A percentile compares a stretch with the other conserved stretches of the same genome.
These are phyloP conservation scores for Maudiozyma pseudohumilis DNA, from an alignment of 805 yeast genomes.

Conservation along the genomic window DNA sequence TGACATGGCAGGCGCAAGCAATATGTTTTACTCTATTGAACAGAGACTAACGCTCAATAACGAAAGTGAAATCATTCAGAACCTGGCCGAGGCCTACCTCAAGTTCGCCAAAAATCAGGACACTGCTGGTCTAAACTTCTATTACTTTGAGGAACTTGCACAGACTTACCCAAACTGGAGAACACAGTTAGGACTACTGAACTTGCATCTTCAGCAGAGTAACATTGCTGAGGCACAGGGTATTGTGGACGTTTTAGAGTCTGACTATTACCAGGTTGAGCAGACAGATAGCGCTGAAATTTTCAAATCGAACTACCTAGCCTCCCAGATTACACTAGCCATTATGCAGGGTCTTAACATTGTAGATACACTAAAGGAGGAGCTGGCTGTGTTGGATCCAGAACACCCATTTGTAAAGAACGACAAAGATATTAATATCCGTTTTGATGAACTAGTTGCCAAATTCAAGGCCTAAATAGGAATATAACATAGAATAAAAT, in stretches of 20 bases:
- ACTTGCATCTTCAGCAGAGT: constrained; percentile 66
- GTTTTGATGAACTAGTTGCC: constrained; percentile 60
- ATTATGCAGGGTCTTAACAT: constrained; percentile 41
- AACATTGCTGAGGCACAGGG: constrained; percentile 79
- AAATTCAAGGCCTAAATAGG: constrained; percentile 37
- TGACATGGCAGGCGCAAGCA: constrained; percentile 36
- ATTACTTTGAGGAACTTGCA: constrained; percentile 69
- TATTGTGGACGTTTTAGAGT: constrained; percentile 38
- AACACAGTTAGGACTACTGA: constrained; percentile 53
- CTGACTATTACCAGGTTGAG: constrained; percentile 32
- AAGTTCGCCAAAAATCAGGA: constrained; percentile 36
- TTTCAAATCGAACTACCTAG: constrained; percentile 41
- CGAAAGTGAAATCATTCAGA: constrained; percentile 66
- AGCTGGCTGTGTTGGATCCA: constrained; percentile 40
- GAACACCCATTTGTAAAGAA: constrained; percentile 51
- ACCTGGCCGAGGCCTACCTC: constrained; percentile 70
- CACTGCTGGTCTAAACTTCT: constrained; percentile 35
- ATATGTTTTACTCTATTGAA: constrained; percentile 30
- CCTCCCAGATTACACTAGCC: constrained; percentile 55
- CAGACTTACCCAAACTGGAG: constrained; percentile 44
- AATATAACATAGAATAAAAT: too few relatives aligned
- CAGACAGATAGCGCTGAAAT: constrained; percentile 20
- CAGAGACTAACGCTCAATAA: constrained; percentile 34
- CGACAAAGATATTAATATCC: constrained; percentile 46
- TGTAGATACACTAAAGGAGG: constrained; percentile 34